Conservation (phyloP, 1,284 basidiomycete genomes). For the Agroathelia rolfsii region DNA sequence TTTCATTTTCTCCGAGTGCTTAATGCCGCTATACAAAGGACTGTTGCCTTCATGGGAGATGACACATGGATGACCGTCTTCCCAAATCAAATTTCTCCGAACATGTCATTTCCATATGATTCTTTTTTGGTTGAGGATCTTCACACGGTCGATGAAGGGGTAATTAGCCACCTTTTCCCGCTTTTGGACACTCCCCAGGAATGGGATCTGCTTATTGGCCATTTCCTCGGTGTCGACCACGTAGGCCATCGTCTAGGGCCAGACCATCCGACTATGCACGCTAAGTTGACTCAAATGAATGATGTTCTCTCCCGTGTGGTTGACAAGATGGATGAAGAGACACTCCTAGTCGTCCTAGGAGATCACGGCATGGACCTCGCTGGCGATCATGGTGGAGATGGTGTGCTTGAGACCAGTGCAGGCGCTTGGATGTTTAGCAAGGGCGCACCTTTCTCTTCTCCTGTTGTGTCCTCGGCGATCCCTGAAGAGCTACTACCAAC, state of each 20-base stretch:
- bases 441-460: conserved; percentile 32
- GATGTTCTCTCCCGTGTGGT: conserved; percentile 69
- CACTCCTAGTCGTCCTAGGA: conserved; percentile 84
- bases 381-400: conserved; percentile 95
- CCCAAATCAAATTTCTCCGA: conserved; percentile 61
- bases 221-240: conserved; percentile 97
- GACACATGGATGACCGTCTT: conserved; percentile 95
- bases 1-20: background rate
- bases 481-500: conserved; percentile 41
- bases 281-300: conserved; percentile 85
- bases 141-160: conserved; percentile 90
- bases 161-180: conserved; percentile 76
- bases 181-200: conserved; percentile 50
- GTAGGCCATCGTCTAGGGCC: conserved; percentile 93
- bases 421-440: conserved; percentile 92
- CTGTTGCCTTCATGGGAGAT: conserved; percentile 87
- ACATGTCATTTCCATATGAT: conserved; percentile 79
- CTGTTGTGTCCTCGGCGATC: conserved; percentile 20
- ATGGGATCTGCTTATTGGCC: conserved; percentile 86
- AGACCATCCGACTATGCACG: conserved; percentile 76
- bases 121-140: conserved; percentile 99
- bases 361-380: conserved; percentile 97
- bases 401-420: conserved; percentile 75
- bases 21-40: conserved; percentile 9
- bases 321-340: conserved; percentile 60